These are phyloP conservation scores for Podila epicladia DNA, from an alignment of 192 early-diverging fungal genomes.

Conservation along the genomic window DNA sequence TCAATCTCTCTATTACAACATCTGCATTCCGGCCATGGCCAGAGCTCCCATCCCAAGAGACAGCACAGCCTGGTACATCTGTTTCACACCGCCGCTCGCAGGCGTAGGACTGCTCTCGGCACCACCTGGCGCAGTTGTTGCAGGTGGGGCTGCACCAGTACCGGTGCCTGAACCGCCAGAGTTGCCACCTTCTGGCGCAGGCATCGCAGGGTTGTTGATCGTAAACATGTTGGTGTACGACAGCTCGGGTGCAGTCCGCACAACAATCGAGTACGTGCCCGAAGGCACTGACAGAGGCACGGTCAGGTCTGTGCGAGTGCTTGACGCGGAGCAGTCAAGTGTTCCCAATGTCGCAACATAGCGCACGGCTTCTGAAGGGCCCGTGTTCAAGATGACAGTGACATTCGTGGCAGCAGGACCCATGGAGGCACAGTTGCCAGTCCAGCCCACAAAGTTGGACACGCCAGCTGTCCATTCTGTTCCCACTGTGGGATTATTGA, in stretches of 20 bases:
- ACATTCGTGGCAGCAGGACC: slow-evolving; percentile 40
- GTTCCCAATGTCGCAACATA: slow-evolving; percentile 46
- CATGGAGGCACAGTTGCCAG: slow-evolving; percentile 49
- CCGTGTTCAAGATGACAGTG: slow-evolving; percentile 45
- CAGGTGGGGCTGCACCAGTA: slow-evolving; percentile 1
- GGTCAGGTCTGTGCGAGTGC: slow-evolving; percentile 42
- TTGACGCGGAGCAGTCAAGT: slow-evolving; percentile 37
- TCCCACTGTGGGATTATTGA: slow-evolving; percentile 47
- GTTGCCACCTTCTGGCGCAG: slow-evolving; percentile 3
- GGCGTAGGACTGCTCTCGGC: not conserved
- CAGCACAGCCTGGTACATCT: not conserved
- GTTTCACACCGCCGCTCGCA: not conserved
- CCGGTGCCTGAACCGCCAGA: not conserved
- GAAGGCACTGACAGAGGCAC: slow-evolving; percentile 28
- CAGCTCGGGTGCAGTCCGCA: slow-evolving; percentile 39
- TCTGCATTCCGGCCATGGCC: slow-evolving; percentile 12
- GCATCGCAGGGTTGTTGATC: slow-evolving; percentile 41
- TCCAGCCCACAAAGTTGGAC: slow-evolving; percentile 52
- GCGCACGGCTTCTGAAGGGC: slow-evolving; percentile 41
- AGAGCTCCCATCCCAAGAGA: slow-evolving; percentile 6
- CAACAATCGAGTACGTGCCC: slow-evolving; percentile 45
- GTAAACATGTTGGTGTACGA: slow-evolving; percentile 53
- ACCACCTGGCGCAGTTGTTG: not conserved
- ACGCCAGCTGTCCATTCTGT: slow-evolving; percentile 47
- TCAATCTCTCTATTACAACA: slow-evolving; percentile 12